phyloP scores from a whole-genome alignment of 2,329 filamentous ascomycete genomes.

The Orbilia quercus region DNA sequence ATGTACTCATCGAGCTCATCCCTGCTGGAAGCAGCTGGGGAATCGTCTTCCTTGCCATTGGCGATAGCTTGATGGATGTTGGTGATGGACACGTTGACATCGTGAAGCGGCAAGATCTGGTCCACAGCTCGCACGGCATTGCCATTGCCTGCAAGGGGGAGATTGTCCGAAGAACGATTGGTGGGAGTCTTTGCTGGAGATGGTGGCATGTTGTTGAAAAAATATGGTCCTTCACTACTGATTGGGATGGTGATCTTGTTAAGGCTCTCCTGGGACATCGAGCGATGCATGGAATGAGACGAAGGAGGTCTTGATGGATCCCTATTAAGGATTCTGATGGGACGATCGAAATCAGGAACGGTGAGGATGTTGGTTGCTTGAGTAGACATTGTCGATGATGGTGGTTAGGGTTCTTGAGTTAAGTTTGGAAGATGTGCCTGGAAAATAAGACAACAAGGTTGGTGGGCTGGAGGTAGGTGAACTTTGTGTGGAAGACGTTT shows the following conservation, averaged over 20 bases:
- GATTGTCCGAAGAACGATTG: conserved; percentile 34
- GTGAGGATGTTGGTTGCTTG: conserved; percentile 23
- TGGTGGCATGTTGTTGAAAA: conserved; percentile 46
- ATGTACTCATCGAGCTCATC: conserved; percentile 50
- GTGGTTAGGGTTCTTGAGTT: neutral
- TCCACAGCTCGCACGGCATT: neutral
- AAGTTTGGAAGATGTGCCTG: neutral
- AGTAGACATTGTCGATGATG: conserved; percentile 27
- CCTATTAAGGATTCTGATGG: conserved; percentile 32
- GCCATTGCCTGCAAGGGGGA: conserved; percentile 10
- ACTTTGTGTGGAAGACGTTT: neutral
- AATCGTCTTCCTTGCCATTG: conserved; percentile 28
- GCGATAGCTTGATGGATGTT: conserved; percentile 26
- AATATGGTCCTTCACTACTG: conserved; percentile 30
- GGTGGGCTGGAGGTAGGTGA: neutral
- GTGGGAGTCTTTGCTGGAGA: conserved; percentile 46
- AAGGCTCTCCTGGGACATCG: conserved; percentile 51
- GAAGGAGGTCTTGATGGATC: conserved; percentile 50
- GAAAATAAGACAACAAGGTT: conserved; percentile 1
- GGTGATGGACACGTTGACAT: conserved; percentile 46
- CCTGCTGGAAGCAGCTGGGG: conserved; percentile 31
- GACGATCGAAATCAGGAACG: conserved; percentile 45
- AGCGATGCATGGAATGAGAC: conserved; percentile 42
- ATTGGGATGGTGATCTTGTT: conserved; percentile 48
- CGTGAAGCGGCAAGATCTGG: conserved; percentile 34